Conservation (phyloP, 257 asterid genomes). For the Solanum megistacrolobum region DNA sequence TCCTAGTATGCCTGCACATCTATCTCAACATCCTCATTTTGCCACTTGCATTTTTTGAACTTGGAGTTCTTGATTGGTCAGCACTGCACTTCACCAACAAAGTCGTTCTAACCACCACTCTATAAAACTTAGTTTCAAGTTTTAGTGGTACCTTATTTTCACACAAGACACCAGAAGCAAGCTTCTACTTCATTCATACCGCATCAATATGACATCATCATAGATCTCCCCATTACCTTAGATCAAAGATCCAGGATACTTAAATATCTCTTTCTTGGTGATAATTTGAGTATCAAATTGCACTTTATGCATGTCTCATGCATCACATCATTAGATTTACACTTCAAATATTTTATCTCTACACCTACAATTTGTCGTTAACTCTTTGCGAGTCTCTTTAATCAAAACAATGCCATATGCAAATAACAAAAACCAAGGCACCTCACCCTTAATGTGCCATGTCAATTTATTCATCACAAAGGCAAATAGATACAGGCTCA, state of each 20-base stretch:
- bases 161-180: not conserved
- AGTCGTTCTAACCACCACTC: not conserved
- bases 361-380: not conserved
- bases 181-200: not conserved
- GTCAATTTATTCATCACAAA: no score
- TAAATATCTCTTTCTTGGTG: not conserved
- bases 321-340: not conserved
- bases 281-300: not conserved
- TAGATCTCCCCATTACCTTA: not conserved
- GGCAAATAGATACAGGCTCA: not conserved
- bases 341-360: not conserved
- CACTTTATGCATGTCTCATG: not conserved
- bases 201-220: not conserved
- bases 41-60: not conserved
- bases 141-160: not conserved
- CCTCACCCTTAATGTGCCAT: not conserved
- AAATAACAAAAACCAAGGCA: not conserved
- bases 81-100: not conserved
- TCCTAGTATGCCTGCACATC: not conserved
- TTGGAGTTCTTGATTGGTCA: not conserved
- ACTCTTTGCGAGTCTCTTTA: not conserved
- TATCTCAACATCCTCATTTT: not conserved
- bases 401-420: not conserved
- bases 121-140: not conserved
- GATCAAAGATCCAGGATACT: not conserved